A percentile compares a stretch with the other conserved stretches of the same genome.
These are phyloP conservation scores for Nothophaeocryptopus gaeumannii DNA, from an alignment of 2,329 filamentous ascomycete genomes.

Conservation along the genomic window DNA sequence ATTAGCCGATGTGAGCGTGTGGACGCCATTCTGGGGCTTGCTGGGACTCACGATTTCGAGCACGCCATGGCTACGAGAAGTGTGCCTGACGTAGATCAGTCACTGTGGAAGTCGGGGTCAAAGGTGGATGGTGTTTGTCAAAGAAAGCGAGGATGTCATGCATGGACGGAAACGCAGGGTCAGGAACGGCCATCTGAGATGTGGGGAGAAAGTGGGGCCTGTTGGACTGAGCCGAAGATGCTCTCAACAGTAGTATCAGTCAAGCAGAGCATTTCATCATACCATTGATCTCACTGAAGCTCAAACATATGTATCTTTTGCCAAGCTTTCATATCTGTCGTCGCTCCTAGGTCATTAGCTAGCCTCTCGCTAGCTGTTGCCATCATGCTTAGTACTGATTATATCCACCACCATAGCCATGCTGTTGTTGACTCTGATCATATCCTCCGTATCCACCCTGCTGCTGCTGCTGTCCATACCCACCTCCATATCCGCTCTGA, in stretches of 20 bases:
- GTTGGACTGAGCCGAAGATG: too few species aligned
- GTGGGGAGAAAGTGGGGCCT: too few species aligned
- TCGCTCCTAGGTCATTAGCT: too few species aligned
- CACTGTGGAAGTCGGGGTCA: too few species aligned
- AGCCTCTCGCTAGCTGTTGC: neutral
- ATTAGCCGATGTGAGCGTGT: constrained; percentile 22
- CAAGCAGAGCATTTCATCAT: too few species aligned
- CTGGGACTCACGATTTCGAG: constrained; percentile 12
- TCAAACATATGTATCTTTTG: too few species aligned
- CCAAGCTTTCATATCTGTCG: too few species aligned
- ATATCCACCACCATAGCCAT: constrained; percentile 18
- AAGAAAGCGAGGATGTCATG: neutral
- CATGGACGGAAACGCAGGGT: too few species aligned
- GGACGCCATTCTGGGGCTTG: neutral
- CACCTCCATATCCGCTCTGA: constrained; percentile 20
- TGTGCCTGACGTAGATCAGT: neutral
- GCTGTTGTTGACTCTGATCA: constrained; percentile 13
- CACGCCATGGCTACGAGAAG: constrained; percentile 7
- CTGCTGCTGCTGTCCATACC: constrained; percentile 21
- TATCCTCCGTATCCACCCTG: constrained; percentile 21
- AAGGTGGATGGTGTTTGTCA: neutral
- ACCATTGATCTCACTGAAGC: too few species aligned
- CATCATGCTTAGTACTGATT: constrained; percentile 16
- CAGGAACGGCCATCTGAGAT: too few species aligned
- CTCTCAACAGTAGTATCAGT: too few species aligned